Evolutionary conservation across 805 yeast genomes (phyloP), one percentile per base, ranked within the genome.

Genomic region (Pichia gijzeniarum): DNA sequence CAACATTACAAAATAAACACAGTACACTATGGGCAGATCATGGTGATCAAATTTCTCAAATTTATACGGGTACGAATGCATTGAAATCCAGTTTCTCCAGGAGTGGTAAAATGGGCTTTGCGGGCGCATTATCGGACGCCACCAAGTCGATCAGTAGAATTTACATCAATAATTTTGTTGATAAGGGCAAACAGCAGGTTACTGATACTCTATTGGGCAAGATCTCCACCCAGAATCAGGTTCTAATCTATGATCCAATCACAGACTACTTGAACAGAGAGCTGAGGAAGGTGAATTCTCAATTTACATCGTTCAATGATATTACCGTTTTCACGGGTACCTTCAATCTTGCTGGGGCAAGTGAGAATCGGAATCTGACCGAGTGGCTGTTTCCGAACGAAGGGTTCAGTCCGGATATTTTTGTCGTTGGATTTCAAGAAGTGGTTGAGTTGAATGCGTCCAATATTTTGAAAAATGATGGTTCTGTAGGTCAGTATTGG

Each of bases 11-110:
- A 60, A 65, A 71, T n/a, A 82, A 81, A 45, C 96, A 90, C 53
- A 86, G 90, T 53, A 76, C 85, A 6, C 67, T 93, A 17, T 93
- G 99, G 99, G 99, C 99, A 1, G 96, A 93, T 62, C 93, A 93
- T 63, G 99, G 99, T 46, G 99, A 93, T 63, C 95, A 88, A 53
- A 81, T 93, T 4, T 87, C 96, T 2, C 95, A 87, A 61, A 91
- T 93, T 16, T 93, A 93, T 64, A 91, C 99, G 0, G 98, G 99
- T 25, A 93, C 99, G 0, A 95, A 95, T 49, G 99, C 99, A 0
- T 71, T 93, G 50, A 93, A 93, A 63, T 86, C 96, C 0, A 88
- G 96, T 4, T 93, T 85, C 59, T 86, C 98, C 1, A 76, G 99
- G 60, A 82, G 86, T 25, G 99, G 99, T 20, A 91, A 90, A 58